Conservation (phyloP, 139 green algal genomes). For the Auxenochlorella pyrenoidosa region DNA sequence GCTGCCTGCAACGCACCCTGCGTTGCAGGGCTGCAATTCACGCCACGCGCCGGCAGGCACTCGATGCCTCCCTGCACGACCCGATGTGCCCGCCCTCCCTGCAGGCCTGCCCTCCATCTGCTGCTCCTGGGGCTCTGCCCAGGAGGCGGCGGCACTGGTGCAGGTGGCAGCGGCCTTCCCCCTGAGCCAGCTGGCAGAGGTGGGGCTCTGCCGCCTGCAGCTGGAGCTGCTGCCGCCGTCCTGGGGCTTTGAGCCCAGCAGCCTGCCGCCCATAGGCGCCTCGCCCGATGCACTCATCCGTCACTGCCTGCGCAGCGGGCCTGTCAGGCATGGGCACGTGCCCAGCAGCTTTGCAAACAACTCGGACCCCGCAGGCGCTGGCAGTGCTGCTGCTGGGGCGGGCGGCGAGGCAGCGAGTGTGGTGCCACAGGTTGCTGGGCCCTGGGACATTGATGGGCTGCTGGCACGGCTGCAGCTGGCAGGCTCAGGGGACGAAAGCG, state of each 20-base stretch:
- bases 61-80: too few relatives aligned
- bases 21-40: too few relatives aligned
- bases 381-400: background rate
- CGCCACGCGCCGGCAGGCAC: too few relatives aligned
- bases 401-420: background rate
- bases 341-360: background rate
- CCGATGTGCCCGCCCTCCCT: too few relatives aligned
- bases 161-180: slow-evolving; percentile 34
- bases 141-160: slow-evolving; percentile 68
- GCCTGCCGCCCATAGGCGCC: slow-evolving; percentile 70
- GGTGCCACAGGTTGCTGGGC: background rate
- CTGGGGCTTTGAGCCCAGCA: slow-evolving; percentile 40
- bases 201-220: slow-evolving; percentile 59
- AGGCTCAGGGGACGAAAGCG: background rate
- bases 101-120: slow-evolving; percentile 51
- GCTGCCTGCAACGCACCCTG: background rate
- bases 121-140: slow-evolving; percentile 71
- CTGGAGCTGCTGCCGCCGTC: background rate
- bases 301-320: slow-evolving; percentile 31
- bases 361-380: background rate
- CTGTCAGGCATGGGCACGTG: background rate
- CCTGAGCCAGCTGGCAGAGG: slow-evolving; percentile 20
- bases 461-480: slow-evolving; percentile 28
- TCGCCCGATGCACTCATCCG: slow-evolving; percentile 69
- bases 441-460: slow-evolving; percentile 26